phyloP scores from a whole-genome alignment of 23 red algal genomes.

The Gracilaria gracilis region DNA sequence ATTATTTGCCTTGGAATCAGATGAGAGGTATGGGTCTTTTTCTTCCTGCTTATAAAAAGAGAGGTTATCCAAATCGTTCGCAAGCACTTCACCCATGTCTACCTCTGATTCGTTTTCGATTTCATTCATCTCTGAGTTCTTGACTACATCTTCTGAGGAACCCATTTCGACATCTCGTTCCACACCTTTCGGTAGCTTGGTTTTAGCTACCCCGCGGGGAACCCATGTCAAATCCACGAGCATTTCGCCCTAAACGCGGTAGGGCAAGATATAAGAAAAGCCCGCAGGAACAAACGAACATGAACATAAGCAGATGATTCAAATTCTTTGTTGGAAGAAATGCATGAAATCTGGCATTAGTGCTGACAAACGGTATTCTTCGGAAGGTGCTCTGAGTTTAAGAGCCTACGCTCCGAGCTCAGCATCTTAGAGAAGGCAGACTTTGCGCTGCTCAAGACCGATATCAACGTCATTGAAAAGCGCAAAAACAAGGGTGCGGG shows the following conservation, averaged over 20 bases:
- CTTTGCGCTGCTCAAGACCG: constrained; percentile 83
- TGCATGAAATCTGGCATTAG: too few relatives aligned
- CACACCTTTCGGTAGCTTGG: constrained; percentile 58
- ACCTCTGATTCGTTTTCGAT: constrained; percentile 38
- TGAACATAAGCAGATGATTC: too few relatives aligned
- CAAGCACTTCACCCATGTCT: constrained; percentile 73
- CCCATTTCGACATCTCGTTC: constrained; percentile 52
- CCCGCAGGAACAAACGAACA: too few relatives aligned
- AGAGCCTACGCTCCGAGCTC: constrained; percentile 80
- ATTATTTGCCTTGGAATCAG: constrained; percentile 40
- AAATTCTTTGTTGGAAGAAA: too few relatives aligned
- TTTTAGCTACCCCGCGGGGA: constrained; percentile 53
- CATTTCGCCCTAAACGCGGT: constrained; percentile 10
- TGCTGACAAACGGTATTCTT: too few relatives aligned
- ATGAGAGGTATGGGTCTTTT: constrained; percentile 67
- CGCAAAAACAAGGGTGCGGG: constrained; percentile 33
- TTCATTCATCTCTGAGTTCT: constrained; percentile 16
- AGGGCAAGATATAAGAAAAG: too few relatives aligned
- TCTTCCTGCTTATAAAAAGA: constrained; percentile 60
- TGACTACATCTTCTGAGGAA: constrained; percentile 6
- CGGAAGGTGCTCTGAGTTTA: too few relatives aligned
- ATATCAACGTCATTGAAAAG: constrained; percentile 87
- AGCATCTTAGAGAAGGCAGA: constrained; percentile 97
- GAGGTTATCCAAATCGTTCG: constrained; percentile 68
- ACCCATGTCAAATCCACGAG: constrained; percentile 61